A percentile compares a stretch with the other conserved stretches of the same genome.
phyloP scores from a whole-genome alignment of 2,329 filamentous ascomycete species.

The Colletotrichum chlorophyti region DNA sequence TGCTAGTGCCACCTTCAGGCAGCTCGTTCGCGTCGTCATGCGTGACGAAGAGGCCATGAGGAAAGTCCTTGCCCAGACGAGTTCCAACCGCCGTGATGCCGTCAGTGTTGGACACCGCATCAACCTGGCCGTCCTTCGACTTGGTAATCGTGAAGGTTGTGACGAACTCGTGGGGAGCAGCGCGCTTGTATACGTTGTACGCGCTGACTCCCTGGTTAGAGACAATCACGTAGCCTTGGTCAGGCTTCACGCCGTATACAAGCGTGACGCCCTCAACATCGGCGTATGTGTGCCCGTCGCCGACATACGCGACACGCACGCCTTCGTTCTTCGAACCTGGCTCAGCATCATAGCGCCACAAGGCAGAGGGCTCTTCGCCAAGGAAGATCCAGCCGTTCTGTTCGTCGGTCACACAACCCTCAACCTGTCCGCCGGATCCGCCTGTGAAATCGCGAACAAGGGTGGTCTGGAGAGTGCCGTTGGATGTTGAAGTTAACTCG shows the following conservation, averaged over 20 bases:
- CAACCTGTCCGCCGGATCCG: conserved; percentile 59
- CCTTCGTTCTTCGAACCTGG: conserved; percentile 47
- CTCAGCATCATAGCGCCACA: conserved; percentile 61
- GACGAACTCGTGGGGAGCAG: conserved; percentile 55
- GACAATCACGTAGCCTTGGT: conserved; percentile 57
- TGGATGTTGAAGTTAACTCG: conserved; percentile 48
- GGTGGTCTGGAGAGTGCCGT: conserved; percentile 50
- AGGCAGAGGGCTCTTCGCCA: conserved; percentile 57
- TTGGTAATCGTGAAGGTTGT: conserved; percentile 54
- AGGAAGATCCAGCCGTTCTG: conserved; percentile 57
- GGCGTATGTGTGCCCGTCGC: conserved; percentile 54
- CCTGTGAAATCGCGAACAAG: conserved; percentile 59
- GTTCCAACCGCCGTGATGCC: conserved; percentile 55
- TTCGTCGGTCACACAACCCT: conserved; percentile 60
- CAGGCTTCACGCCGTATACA: conserved; percentile 49
- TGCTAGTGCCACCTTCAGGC: conserved; percentile 49
- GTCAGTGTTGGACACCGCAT: conserved; percentile 60
- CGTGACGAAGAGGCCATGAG: conserved; percentile 53
- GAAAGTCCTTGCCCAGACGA: conserved; percentile 48
- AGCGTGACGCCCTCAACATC: conserved; percentile 62
- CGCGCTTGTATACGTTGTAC: conserved; percentile 57
- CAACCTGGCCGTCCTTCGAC: conserved; percentile 48
- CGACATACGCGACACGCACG: conserved; percentile 47
- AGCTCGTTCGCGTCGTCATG: conserved; percentile 62
- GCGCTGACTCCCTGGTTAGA: conserved; percentile 60